phyloP scores from a whole-genome alignment of 1,284 basidiomycete genomes.

The Inonotus hispidus region DNA sequence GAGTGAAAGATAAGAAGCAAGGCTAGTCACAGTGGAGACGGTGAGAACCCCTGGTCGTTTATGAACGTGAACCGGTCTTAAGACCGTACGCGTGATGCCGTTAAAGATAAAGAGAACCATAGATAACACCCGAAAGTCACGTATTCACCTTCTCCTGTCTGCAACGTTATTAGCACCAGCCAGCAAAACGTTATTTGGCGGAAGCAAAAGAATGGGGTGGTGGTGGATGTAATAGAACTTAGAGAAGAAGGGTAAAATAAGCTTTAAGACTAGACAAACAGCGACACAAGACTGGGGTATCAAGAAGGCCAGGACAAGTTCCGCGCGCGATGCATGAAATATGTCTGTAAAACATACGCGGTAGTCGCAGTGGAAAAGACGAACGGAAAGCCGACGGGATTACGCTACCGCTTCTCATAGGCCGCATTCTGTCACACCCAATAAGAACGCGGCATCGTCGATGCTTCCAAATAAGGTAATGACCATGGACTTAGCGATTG shows the following conservation, averaged over 20 bases:
- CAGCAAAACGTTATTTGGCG: background rate
- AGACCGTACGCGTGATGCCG: background rate
- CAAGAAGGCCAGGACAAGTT: no score
- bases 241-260: background rate
- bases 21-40: background rate
- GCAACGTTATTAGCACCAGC: background rate
- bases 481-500: background rate
- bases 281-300: background rate
- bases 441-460: background rate
- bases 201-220: background rate
- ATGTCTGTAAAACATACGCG: background rate
- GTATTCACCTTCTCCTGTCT: background rate
- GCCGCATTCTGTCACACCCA: background rate
- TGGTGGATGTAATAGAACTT: background rate
- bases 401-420: background rate
- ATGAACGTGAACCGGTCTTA: background rate
- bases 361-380: background rate
- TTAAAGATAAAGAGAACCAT: constrained; percentile 4
- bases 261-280: background rate
- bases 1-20: constrained; percentile 6
- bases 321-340: no score
- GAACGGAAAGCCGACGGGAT: background rate
- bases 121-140: background rate
- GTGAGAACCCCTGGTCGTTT: background rate
- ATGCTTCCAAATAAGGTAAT: background rate